Conservation (phyloP, 139 green algal genomes). For the Asterochloris erici region DNA sequence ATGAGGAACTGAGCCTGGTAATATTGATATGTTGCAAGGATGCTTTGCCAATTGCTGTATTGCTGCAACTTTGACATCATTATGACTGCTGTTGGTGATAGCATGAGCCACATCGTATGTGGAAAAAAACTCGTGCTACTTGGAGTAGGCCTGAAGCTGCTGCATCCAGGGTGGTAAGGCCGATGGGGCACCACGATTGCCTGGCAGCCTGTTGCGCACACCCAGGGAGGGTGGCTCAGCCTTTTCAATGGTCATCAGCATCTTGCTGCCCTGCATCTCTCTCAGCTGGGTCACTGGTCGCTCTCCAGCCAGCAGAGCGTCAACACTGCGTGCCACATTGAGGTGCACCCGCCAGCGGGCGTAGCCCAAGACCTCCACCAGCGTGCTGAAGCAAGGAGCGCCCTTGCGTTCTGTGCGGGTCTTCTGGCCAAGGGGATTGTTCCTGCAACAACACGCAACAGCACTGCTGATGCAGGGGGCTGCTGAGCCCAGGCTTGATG, state of each 20-base stretch:
- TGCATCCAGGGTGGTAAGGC: too few species aligned
- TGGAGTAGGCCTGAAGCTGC: too few species aligned
- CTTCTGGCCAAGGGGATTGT: conserved; percentile 1
- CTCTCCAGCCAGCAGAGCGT: conserved; percentile 1
- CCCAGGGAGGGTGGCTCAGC: too few species aligned
- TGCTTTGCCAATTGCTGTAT: too few species aligned
- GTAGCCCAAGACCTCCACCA: conserved; percentile 20
- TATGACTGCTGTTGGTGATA: too few species aligned
- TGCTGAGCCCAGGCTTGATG: background rate
- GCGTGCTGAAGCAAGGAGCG: conserved; percentile 9
- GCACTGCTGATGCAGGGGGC: background rate
- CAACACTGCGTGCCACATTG: conserved; percentile 13
- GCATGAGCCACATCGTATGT: too few species aligned
- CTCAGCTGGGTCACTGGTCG: conserved; percentile 1
- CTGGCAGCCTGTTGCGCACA: too few species aligned
- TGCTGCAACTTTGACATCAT: too few species aligned
- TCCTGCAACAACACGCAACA: background rate
- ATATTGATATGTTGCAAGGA: too few species aligned
- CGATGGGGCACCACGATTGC: too few species aligned
- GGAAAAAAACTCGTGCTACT: too few species aligned
- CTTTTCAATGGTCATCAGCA: conserved; percentile 4
- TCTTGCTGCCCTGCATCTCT: conserved; percentile 1
- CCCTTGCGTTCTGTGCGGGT: conserved; percentile 16
- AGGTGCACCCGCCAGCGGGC: conserved; percentile 13
- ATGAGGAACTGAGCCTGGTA: too few species aligned